Conservation (phyloP, 2,329 filamentous ascomycete species). For the Pseudopyricularia cyperi region DNA sequence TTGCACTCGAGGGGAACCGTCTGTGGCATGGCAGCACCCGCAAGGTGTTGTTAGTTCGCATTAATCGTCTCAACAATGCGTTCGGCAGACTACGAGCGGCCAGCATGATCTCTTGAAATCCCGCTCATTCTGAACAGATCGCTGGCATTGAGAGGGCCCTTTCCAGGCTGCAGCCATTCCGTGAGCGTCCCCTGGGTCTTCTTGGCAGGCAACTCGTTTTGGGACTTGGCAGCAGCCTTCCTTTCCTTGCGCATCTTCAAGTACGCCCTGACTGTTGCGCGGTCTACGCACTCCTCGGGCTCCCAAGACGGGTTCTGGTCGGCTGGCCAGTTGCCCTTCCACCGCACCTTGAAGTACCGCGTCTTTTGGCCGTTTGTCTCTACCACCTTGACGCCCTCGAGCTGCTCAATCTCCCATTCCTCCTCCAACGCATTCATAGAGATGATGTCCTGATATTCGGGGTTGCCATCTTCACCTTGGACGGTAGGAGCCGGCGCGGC, state of each 20-base stretch:
- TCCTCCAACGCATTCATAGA: slow-evolving; percentile 11
- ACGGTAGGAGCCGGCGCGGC: neutral
- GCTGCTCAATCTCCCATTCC: slow-evolving; percentile 27
- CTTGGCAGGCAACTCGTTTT: neutral
- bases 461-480: neutral
- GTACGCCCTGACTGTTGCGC: slow-evolving; percentile 26
- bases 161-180: neutral
- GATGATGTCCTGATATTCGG: slow-evolving; percentile 5
- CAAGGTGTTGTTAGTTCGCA: too few relatives aligned
- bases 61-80: too few relatives aligned
- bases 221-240: slow-evolving; percentile 6
- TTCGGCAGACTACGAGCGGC: neutral
- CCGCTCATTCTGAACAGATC: neutral
- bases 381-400: slow-evolving; percentile 27
- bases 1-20: too few relatives aligned
- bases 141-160: neutral
- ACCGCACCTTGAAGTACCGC: slow-evolving; percentile 38
- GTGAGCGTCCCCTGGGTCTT: neutral
- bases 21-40: too few relatives aligned
- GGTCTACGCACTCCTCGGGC: slow-evolving; percentile 35
- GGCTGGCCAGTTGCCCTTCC: slow-evolving; percentile 42
- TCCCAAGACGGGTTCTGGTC: slow-evolving; percentile 47
- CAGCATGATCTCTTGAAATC: neutral
- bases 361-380: slow-evolving; percentile 22
- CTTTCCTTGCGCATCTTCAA: slow-evolving; percentile 17